These are phyloP conservation scores for Lichtheimia ramosa DNA, from an alignment of 371 early-diverging fungal species.

Conservation along the genomic window DNA sequence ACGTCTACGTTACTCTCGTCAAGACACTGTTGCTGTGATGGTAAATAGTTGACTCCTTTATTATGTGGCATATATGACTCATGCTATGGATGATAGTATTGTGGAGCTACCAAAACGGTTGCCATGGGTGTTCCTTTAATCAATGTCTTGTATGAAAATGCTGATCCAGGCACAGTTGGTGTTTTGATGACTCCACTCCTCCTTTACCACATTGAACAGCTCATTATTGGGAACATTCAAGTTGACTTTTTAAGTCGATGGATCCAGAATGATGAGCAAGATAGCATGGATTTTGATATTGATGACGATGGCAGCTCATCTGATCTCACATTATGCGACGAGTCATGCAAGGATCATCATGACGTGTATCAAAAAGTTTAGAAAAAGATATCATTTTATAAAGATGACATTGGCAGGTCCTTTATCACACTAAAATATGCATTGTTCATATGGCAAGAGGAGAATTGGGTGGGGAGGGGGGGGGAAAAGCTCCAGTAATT, in stretches of 20 bases:
- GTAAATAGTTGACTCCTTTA: conserved; percentile 6
- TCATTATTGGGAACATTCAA: conserved; percentile 61
- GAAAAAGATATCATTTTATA: too few species aligned
- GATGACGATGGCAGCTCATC: too few species aligned
- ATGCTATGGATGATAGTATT: conserved; percentile 27
- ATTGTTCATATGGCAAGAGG: too few species aligned
- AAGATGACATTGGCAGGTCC: too few species aligned
- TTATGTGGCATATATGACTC: not conserved
- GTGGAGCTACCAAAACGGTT: conserved; percentile 72
- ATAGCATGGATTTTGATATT: not conserved
- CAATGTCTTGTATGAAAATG: conserved; percentile 59
- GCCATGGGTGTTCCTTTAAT: conserved; percentile 73
- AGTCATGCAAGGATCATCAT: too few species aligned
- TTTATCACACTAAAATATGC: too few species aligned
- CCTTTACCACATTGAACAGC: conserved; percentile 67
- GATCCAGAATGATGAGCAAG: conserved; percentile 45
- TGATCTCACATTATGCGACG: too few species aligned
- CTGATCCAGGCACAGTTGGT: conserved; percentile 45
- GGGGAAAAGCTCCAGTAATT: too few species aligned
- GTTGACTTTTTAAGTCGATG: conserved; percentile 53
- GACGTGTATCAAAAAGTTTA: too few species aligned
- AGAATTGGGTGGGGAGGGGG: too few species aligned
- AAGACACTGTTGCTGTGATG: conserved; percentile 52
- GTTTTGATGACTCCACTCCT: conserved; percentile 60
- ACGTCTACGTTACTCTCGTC: conserved; percentile 34